A percentile compares a stretch with the other conserved stretches of the same genome.
phyloP scores from a whole-genome alignment of 2,329 filamentous ascomycete species.

The Epichloe aotearoae region DNA sequence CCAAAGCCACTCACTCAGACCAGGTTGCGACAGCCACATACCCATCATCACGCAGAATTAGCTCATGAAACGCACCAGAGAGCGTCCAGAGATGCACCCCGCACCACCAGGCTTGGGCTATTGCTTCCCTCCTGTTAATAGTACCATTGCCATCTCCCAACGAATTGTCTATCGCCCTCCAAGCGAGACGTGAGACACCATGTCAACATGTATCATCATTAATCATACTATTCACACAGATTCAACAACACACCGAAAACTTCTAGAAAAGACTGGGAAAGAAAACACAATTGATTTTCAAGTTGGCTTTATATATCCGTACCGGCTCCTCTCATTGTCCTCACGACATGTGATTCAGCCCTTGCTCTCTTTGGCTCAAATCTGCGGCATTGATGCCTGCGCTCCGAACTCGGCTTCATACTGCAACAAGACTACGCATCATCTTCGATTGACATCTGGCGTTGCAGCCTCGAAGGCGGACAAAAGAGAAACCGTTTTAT shows the following conservation, averaged over 20 bases:
- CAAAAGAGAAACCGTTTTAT: too few species aligned
- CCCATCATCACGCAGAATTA: neutral
- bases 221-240: neutral
- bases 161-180: neutral
- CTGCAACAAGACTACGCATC: too few species aligned
- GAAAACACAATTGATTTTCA: neutral
- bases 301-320: neutral
- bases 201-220: neutral
- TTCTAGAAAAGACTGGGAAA: neutral
- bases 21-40: constrained; percentile 2
- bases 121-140: neutral
- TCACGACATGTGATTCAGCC: too few species aligned
- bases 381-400: too few species aligned
- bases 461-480: too few species aligned
- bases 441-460: too few species aligned
- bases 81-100: neutral
- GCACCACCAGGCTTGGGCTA: neutral
- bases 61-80: neutral
- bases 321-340: too few species aligned
- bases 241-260: neutral
- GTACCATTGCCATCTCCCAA: neutral
- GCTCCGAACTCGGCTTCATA: too few species aligned
- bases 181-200: neutral
- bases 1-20: constrained; percentile 5
- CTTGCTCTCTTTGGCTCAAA: too few species aligned